phyloP scores from a whole-genome alignment of 2,329 filamentous ascomycete species.

The Diplodia scrobiculata region DNA sequence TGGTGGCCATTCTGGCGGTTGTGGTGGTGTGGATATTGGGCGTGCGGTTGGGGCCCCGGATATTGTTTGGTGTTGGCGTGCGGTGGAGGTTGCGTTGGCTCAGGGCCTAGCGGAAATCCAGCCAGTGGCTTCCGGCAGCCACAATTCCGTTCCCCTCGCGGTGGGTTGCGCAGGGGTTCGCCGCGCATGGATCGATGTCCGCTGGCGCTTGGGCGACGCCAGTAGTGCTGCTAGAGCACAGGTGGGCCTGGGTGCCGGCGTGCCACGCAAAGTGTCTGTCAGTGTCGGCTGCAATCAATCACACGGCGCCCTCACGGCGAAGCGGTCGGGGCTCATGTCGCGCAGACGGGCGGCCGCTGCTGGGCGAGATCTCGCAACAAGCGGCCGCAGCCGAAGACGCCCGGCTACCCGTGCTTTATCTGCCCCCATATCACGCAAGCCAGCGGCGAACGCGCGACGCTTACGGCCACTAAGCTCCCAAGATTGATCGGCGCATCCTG shows the following conservation, averaged over 20 bases:
- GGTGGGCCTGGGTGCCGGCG: conserved; percentile 18
- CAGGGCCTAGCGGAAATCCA: conserved; percentile 12
- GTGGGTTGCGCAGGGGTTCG: conserved; percentile 15
- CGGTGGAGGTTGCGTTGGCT: conserved; percentile 18
- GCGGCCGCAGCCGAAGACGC: conserved; percentile 19
- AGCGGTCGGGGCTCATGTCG: conserved; percentile 22
- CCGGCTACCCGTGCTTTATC: conserved; percentile 22
- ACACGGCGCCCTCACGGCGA: not conserved
- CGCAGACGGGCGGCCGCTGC: conserved; percentile 1
- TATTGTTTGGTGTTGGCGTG: conserved; percentile 30
- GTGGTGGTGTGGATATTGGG: conserved; percentile 13
- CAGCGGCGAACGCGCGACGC: conserved; percentile 22
- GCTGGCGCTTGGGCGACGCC: conserved; percentile 12
- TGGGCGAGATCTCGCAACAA: conserved; percentile 16
- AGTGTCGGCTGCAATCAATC: conserved; percentile 11
- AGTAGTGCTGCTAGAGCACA: not conserved
- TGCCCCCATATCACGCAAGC: conserved; percentile 23
- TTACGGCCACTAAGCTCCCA: conserved; percentile 27
- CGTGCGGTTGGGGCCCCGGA: conserved; percentile 18
- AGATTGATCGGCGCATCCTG: conserved; percentile 16
- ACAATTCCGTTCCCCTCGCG: conserved; percentile 12
- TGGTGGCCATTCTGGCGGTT: conserved; percentile 60
- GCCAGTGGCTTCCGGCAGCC: conserved; percentile 20
- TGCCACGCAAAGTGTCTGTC: conserved; percentile 6
- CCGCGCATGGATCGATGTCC: conserved; percentile 10